phyloP scores from a whole-genome alignment of 352 stramenopile genomes.

The Pythium phragmiticola region DNA sequence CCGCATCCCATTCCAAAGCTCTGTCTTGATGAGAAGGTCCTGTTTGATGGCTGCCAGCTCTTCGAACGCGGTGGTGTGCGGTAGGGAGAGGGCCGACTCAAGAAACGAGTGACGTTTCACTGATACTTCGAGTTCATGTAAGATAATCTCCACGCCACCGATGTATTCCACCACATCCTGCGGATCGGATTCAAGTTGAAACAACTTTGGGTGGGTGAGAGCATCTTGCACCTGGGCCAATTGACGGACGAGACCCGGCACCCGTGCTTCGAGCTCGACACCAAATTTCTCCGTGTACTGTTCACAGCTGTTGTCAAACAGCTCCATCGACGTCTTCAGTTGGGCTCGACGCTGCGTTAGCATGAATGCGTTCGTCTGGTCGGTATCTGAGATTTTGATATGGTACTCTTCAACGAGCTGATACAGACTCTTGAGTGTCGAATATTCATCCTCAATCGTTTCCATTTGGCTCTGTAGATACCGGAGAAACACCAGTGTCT shows the following conservation, averaged over 20 bases:
- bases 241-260: conserved; percentile 39
- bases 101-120: conserved; percentile 47
- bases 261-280: conserved; percentile 61
- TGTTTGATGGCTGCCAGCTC: conserved; percentile 62
- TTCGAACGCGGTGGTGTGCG: conserved; percentile 75
- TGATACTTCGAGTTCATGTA: conserved; percentile 34
- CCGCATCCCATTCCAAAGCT: conserved; percentile 75
- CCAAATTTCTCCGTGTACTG: conserved; percentile 77
- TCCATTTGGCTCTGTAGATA: conserved; percentile 51
- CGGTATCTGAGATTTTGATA: conserved; percentile 61
- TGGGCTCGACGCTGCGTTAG: conserved; percentile 73
- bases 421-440: conserved; percentile 53
- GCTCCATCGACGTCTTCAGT: conserved; percentile 71
- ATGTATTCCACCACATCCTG: conserved; percentile 53
- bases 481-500: conserved; percentile 52
- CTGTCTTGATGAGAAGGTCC: conserved; percentile 78
- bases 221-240: conserved; percentile 34
- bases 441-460: conserved; percentile 53
- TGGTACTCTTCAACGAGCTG: conserved; percentile 67
- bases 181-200: conserved; percentile 47
- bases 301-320: conserved; percentile 69
- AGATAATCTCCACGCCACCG: conserved; percentile 30
- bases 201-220: conserved; percentile 41
- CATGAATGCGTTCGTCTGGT: conserved; percentile 76
- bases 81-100: conserved; percentile 56